Conservation (phyloP, 257 asterid genomes). For the Nicotiana attenuata region DNA sequence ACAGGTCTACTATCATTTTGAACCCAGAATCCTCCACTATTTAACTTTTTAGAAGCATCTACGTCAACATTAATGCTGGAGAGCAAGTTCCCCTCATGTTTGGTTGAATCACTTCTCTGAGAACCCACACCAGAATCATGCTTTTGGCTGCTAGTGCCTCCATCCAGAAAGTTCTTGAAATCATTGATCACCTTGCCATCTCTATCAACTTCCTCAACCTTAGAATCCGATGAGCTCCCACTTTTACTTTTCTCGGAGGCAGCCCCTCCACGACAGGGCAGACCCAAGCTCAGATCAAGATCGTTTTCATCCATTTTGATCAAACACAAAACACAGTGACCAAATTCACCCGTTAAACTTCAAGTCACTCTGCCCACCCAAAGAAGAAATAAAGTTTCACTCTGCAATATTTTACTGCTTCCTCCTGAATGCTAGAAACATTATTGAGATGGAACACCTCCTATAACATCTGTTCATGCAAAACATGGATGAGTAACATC, state of each 20-base stretch:
- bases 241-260: conserved; percentile 50
- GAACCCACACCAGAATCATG: conserved; percentile 28
- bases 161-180: conserved; percentile 89
- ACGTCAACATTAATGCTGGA: conserved; percentile 35
- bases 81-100: conserved; percentile 51
- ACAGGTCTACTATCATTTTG: conserved; percentile 43
- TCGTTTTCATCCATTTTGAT: conserved; percentile 74
- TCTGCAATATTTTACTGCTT: not conserved
- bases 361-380: not conserved
- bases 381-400: not conserved
- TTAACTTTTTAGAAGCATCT: conserved; percentile 58
- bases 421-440: not conserved
- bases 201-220: conserved; percentile 64
- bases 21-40: conserved; percentile 57
- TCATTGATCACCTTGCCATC: conserved; percentile 76
- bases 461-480: not conserved
- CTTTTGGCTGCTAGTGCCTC: conserved; percentile 50
- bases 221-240: conserved; percentile 56
- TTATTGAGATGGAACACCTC: not conserved
- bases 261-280: conserved; percentile 66
- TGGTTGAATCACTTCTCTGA: conserved; percentile 33
- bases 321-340: not conserved
- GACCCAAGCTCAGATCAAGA: conserved; percentile 78
- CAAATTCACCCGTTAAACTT: not conserved
- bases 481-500: not conserved